These are phyloP conservation scores for Aureobasidium leucospermi DNA, from an alignment of 2,329 filamentous ascomycete species.

Conservation along the genomic window DNA sequence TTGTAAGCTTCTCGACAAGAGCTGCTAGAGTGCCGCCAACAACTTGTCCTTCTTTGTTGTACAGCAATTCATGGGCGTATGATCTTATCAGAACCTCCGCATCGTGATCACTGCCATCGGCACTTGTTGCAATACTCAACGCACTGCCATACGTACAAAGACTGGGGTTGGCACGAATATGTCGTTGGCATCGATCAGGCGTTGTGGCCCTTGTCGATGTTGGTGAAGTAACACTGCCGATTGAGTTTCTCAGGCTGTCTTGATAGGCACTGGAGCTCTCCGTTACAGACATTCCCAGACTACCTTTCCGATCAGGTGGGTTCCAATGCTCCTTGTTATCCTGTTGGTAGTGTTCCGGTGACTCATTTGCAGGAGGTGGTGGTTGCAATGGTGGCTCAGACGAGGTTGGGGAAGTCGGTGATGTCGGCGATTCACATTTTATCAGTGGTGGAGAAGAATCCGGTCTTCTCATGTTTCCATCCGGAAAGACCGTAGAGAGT, in stretches of 20 bases:
- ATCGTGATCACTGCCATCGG: conserved; percentile 64
- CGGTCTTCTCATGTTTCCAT: conserved; percentile 3
- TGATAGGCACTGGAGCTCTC: conserved; percentile 73
- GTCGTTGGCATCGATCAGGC: conserved; percentile 56
- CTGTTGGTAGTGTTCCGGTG: neutral
- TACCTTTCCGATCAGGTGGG: conserved; percentile 48
- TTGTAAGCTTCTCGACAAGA: conserved; percentile 87
- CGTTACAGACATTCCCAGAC: conserved; percentile 65
- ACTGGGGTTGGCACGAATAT: conserved; percentile 50
- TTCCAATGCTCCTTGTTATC: conserved; percentile 5
- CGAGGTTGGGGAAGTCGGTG: neutral
- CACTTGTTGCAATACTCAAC: conserved; percentile 50
- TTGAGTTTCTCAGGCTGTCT: conserved; percentile 67
- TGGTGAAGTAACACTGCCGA: conserved; percentile 70
- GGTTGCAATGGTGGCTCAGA: conserved; percentile 5
- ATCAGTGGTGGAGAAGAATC: neutral
- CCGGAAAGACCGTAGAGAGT: neutral
- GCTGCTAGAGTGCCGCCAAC: conserved; percentile 85
- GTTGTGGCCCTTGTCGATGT: conserved; percentile 84
- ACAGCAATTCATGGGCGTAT: conserved; percentile 81
- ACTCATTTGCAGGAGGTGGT: conserved; percentile 2
- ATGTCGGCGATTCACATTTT: neutral
- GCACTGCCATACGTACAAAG: conserved; percentile 36
- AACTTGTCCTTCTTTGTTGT: conserved; percentile 93
- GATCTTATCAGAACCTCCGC: conserved; percentile 84